Evolutionary conservation across 2,329 filamentous ascomycete genomes (phyloP), one percentile per base, ranked within the genome.

Genomic region (Aspergillus uvarum): DNA sequence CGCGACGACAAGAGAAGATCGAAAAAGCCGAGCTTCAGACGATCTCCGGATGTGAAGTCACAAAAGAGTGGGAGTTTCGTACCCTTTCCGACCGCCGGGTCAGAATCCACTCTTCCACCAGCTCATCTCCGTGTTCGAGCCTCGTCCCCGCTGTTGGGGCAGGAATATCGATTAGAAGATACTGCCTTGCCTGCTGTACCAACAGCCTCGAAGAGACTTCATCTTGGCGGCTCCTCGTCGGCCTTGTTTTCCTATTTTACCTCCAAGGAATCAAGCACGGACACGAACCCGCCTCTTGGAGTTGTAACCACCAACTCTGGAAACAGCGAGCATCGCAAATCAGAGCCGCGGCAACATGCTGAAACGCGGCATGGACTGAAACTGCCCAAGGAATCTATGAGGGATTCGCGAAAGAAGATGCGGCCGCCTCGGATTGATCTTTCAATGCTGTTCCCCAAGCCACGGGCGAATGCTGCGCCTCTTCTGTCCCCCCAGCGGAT

Each of bases 241-340:
- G 79, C 80, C 3, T 66, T 82, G 11, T 77, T 74, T 61, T 81
- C 81, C 48, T 77, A 79, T 60, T 82, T 81, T 62, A 79, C 78
- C 63, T 72, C 77, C 21, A 74, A 78, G 53, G 78, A 76, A 56
- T 75, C 74, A 4, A 73, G 76, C 19, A 69, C 73, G 72, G 21
- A 69, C 60, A 56, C 72, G 70, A 32, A 68, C 69, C 22, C 35
- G 67, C 72, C 10, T 62, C 71, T 59, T 69, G 68, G 51, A 53
- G 54, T 49, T n/a, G 31, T 59, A 54, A 44, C 62, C 54, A 53
- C 52, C 48, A 59, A 60, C 14, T 16, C 31, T 19, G 52, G 35
- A 21, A 54, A 51, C 7, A 35, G 44, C 8, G 42, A 19, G 10
- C 49, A 53, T 26, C 48, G 26, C 11, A 58, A 65, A 60, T 26